These are phyloP conservation scores for Ustilago esculenta DNA, from an alignment of 1,284 basidiomycete genomes.

Conservation along the genomic window DNA sequence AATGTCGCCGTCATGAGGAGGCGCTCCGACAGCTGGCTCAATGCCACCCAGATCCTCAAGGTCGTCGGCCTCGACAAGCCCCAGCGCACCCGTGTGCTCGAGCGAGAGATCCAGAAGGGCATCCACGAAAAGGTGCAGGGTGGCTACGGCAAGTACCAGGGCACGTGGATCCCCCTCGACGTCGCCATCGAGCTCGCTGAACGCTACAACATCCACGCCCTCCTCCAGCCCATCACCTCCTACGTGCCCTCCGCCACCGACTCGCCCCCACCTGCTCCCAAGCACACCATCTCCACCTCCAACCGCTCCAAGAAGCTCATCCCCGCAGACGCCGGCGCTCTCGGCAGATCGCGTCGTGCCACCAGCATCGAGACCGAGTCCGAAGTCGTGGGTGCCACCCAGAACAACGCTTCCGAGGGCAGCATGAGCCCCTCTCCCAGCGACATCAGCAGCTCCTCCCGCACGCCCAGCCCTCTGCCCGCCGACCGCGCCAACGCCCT, in stretches of 20 bases:
- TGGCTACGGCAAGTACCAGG: conserved; percentile 99
- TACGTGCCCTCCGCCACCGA: conserved; percentile 84
- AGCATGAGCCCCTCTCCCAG: conserved; percentile 83
- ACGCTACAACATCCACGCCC: conserved; percentile 89
- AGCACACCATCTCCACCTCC: conserved; percentile 75
- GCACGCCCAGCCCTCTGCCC: conserved; percentile 80
- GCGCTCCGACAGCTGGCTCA: conserved; percentile 89
- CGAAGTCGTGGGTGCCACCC: conserved; percentile 46
- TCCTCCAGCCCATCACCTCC: conserved; percentile 93
- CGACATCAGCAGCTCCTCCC: conserved; percentile 83
- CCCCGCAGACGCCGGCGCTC: conserved; percentile 52
- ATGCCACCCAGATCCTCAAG: conserved; percentile 99
- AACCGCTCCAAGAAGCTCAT: conserved; percentile 58
- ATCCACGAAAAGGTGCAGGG: conserved; percentile 99
- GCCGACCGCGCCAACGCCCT: conserved; percentile 48
- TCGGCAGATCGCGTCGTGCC: conserved; percentile 54
- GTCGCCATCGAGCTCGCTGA: conserved; percentile 85
- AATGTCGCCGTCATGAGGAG: conserved; percentile 90
- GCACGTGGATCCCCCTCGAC: conserved; percentile 98
- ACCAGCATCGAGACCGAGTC: conserved; percentile 64
- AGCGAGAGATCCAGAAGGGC: conserved; percentile 97
- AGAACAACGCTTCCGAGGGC: conserved; percentile 71
- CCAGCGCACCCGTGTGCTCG: conserved; percentile 93
- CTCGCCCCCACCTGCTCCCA: conserved; percentile 92
- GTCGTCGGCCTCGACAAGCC: conserved; percentile 99